Base-by-base conservation (phyloP, 495 filamentous ascomycete genomes). In the Daldinia childiae region DNA sequence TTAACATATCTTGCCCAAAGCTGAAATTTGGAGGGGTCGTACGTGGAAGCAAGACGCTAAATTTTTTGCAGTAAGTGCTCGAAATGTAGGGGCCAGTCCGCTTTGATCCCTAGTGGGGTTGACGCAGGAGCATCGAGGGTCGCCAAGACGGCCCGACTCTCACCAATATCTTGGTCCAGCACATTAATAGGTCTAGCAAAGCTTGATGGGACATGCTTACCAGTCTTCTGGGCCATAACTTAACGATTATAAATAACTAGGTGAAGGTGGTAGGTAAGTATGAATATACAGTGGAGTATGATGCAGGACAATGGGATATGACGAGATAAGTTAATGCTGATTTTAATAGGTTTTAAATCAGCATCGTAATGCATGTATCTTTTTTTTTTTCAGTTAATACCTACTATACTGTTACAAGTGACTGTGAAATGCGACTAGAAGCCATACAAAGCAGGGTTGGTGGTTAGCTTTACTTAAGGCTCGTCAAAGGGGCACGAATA, bases 61-160 rank as follows among this genome's bases (percentile, higher is more conserved):
- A 24, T 12, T 24, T 48, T 48, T 24, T 21, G 2, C 1, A 1
- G 17, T 8, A 45, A 19, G 41, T 21, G n/a, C n/a, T 43, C 12
- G 38, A n/a, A 7, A 30, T 7, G 3, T 41, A n/a, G 38, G 41
- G 41, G 41, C 41, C n/a, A 19, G 39, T 15, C n/a, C 39, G 39
- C 39, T 43, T 43, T n/a, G 39, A n/a, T n/a, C n/a, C n/a, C n/a
- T n/a, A 48, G 43, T 48, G 32, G 58, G 66, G 26, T 64, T 30
- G 56, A 36, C 38, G 39, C 52, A 39, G 15, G 56, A 30, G n/a
- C 63, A 38, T 30, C 9, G 56, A 36, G 17, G 51, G 57, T 71
- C 63, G 63, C 64, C 63, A 67, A 67, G 69, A 64, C 63, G 63
- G 63, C 14, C 69, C 69, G 69, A 72, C 63, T 72, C 41, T 36